A percentile compares a stretch with the other conserved stretches of the same genome.
phyloP scores from a whole-genome alignment of 306 rosid species.

The Acacia melanoxylon region DNA sequence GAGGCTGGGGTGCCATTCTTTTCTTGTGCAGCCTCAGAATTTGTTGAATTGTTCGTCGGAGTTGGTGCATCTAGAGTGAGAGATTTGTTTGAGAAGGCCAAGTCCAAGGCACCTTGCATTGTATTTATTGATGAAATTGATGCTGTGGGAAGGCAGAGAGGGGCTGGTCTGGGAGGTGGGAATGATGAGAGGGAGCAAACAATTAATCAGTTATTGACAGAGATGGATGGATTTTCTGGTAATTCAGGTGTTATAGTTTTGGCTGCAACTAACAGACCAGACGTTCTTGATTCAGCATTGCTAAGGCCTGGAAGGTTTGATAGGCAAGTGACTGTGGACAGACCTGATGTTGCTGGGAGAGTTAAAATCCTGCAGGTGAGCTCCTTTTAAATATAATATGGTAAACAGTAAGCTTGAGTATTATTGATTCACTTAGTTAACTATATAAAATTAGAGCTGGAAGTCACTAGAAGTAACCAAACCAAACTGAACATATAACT shows the following conservation, averaged over 20 bases:
- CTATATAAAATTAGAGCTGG: not conserved
- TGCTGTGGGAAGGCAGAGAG: constrained; percentile 99
- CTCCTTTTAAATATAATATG: not conserved
- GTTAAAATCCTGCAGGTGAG: constrained; percentile 95
- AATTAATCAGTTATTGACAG: constrained; percentile 94
- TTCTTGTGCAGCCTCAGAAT: constrained; percentile 97
- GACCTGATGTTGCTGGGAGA: constrained; percentile 98
- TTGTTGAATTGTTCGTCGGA: constrained; percentile 90
- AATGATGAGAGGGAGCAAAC: constrained; percentile 99
- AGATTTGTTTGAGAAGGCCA: constrained; percentile 97
- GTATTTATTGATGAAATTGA: constrained; percentile 98
- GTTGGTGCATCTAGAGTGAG: constrained; percentile 97
- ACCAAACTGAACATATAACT: not conserved
- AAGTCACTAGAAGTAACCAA: not conserved
- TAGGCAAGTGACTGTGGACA: constrained; percentile 94
- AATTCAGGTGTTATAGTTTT: constrained; percentile 94
- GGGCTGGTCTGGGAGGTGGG: constrained; percentile 98
- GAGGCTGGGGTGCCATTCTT: constrained; percentile 96
- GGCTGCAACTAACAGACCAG: constrained; percentile 98
- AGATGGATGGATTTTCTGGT: constrained; percentile 98
- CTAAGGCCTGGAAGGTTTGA: constrained; percentile 94
- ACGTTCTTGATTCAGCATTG: constrained; percentile 89
- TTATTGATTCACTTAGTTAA: not conserved
- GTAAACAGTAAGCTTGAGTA: not conserved
- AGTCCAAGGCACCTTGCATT: constrained; percentile 97